Evolutionary conservation across 768 basidiomycete genomes (phyloP).

Genomic region (Psilocybe tampanensis): DNA sequence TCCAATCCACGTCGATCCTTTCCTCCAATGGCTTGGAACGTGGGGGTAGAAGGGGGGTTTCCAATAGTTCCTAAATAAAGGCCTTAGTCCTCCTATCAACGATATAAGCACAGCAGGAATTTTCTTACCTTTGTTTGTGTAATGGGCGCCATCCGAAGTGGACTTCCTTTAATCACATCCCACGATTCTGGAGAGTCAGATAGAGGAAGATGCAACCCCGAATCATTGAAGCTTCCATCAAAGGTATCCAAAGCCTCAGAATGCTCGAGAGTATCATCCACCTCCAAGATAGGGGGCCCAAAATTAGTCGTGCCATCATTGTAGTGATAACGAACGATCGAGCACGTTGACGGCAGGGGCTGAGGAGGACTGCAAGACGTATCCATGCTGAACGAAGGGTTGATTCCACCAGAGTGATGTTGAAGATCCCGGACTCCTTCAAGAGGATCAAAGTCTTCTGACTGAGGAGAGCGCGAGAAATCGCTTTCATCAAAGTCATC

Average conservation of each 20-base stretch:
- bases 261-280: neutral
- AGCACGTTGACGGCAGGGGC: slow-evolving; percentile 16
- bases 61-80: neutral
- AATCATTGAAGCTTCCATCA: slow-evolving; percentile 18
- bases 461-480: neutral
- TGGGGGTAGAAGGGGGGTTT: neutral
- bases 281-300: neutral
- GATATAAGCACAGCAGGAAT: neutral
- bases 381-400: neutral
- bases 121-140: neutral
- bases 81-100: neutral
- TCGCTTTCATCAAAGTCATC: neutral
- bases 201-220: slow-evolving; percentile 15
- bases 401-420: neutral
- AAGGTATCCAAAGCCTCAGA: neutral
- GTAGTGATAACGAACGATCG: slow-evolving; percentile 3
- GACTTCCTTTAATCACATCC: neutral
- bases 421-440: neutral
- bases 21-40: neutral
- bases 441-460: neutral
- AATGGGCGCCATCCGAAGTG: neutral
- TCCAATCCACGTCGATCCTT: slow-evolving; percentile 8
- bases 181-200: slow-evolving; percentile 4
- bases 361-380: slow-evolving; percentile 5
- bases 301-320: neutral